These are phyloP conservation scores for Penicillium freii DNA, from an alignment of 2,329 filamentous ascomycete species.

Conservation along the genomic window DNA sequence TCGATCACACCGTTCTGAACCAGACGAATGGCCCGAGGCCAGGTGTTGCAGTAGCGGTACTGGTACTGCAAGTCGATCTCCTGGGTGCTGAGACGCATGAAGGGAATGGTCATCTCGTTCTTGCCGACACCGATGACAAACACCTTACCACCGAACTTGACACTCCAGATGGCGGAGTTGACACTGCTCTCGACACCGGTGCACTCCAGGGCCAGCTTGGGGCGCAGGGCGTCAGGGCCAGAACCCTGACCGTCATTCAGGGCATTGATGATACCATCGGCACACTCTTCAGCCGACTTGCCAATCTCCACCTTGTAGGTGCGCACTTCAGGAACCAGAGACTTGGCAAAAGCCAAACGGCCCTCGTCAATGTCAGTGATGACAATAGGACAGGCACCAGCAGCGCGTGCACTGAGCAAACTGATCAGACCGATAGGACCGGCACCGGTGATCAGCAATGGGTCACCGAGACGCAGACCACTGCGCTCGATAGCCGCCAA, in stretches of 20 bases:
- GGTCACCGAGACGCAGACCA: constrained; percentile 76
- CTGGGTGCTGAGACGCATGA: constrained; percentile 85
- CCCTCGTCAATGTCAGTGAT: constrained; percentile 94
- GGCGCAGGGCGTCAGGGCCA: constrained; percentile 63
- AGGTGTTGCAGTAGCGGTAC: constrained; percentile 94
- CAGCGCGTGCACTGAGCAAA: constrained; percentile 76
- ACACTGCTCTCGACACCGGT: constrained; percentile 92
- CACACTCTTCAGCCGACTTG: constrained; percentile 65
- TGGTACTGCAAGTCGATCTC: constrained; percentile 96
- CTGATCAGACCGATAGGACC: constrained; percentile 92
- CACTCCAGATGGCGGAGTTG: constrained; percentile 78
- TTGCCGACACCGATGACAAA: constrained; percentile 95
- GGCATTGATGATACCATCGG: constrained; percentile 63
- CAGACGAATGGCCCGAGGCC: constrained; percentile 87
- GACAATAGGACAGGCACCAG: constrained; percentile 84
- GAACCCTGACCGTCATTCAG: constrained; percentile 55
- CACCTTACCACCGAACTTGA: constrained; percentile 94
- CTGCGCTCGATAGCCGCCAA: constrained; percentile 85
- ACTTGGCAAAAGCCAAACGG: constrained; percentile 78
- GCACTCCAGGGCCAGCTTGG: constrained; percentile 81
- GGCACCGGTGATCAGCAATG: constrained; percentile 84
- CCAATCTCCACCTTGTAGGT: constrained; percentile 60
- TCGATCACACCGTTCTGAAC: constrained; percentile 82
- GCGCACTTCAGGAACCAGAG: constrained; percentile 72
- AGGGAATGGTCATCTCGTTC: constrained; percentile 92